Base-by-base conservation (phyloP, 2,329 filamentous ascomycete species). In the Endocalyx cinctus region DNA sequence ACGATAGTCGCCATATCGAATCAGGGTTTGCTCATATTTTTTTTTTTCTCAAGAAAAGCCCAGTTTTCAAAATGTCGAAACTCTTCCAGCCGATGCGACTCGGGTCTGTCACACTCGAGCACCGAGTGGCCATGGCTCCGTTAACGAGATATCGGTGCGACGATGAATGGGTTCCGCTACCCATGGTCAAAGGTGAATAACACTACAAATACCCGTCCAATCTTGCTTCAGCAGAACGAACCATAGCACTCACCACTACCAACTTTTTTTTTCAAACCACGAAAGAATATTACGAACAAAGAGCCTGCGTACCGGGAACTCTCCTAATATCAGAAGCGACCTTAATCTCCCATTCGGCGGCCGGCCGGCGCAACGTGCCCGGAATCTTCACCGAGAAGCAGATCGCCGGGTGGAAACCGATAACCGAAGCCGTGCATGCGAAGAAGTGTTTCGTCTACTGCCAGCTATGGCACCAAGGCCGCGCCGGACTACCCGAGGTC, bases 401-500 rank as follows among this genome's bases (percentile, higher is more conserved):
- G 38, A 64, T 81, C 26, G 64, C 63, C 2, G 71, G 63, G 0
- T 85, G 80, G 81, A 74, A 69, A 41, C 58, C 66, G 11, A 60
- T 84, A 26, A 78, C 73, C 3, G 69, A 77, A 17, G 73, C 71
- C 1, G 77, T 85, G 1, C 82, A 86, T 51, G 63, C 63, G 15
- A 79, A 79, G 46, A 73, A 73, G 5, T 70, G 66, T 13, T 75
- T 66, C 46, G 77, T 84, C 39, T 84, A 69, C 57, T 60, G 70
- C 17, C 82, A 86, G 51, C 62, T 87, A 1, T 84, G 79, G 77
- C 71, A 72, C 2, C 58, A 78, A 0, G 80, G 82, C 6, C 70
- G 82, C 2, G 66, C 68, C 2, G 70, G 70, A 2, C 53, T 57
- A 7, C 38, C 39, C 1, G 40, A 46, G 17, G 34, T 48, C 4